Base-by-base conservation (phyloP, 768 basidiomycete genomes). In the Russula emetica region DNA sequence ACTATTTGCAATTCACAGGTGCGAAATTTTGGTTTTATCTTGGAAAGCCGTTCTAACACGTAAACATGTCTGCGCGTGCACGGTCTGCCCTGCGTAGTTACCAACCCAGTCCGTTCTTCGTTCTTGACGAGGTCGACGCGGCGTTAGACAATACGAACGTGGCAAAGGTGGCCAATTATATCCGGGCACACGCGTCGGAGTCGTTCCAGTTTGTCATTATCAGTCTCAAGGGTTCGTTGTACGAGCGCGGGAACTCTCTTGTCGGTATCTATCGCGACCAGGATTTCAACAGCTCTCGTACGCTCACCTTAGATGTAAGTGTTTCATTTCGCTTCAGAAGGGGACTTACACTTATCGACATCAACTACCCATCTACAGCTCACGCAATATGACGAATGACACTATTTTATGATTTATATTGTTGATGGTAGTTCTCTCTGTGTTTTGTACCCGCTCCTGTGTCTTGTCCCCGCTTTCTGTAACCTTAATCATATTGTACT, bases 121-220 rank as follows among this genome's bases (percentile, higher is more conserved):
- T 98, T 16, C 80, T 98, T n/a, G 96, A 98, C 71, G 96, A 98
- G 75, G 94, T 97, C 28, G 96, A 98, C 69, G 97, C 97, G 13
- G 96, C 97, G 0, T 80, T 98, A 45, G 96, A 98, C 77, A 96
- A 98, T 73, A 97, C 94, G n/a, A 98, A 99, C 68, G 96, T 98
- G 3, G 91, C 92, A 42, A 93, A 94, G 73, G 85, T 98, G 38
- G 96, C 96, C 14, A 89, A 90, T 67, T 99, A 98, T 72, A 94
- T 97, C 68, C 84, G 90, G 3, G 76, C 82, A 14, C 92, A 95
- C 67, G 86, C 94, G 3, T 92, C 92, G 0, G 83, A 87, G 51
- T 74, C 79, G 1, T 96, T 98, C 81, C 95, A 98, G 74, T 98
- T 98, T 74, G 85, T 99, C 62, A 95, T 98, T 61, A 99, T 99